Evolutionary conservation across 495 filamentous ascomycete species (phyloP).

Genomic region (Hypoxylon lienhwacheense): DNA sequence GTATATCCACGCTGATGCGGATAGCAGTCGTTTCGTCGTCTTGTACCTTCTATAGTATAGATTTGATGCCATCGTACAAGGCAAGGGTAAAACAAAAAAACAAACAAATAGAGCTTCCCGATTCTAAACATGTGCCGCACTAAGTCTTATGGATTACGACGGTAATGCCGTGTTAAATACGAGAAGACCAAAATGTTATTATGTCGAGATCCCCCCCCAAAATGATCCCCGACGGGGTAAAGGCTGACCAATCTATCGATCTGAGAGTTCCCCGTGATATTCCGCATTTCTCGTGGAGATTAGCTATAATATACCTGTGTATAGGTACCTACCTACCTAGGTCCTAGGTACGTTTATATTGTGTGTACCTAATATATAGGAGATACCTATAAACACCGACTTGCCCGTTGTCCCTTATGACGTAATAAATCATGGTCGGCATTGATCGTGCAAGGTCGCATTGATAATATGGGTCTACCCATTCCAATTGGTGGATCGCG

Average conservation of each 20-base stretch:
- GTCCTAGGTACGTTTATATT: background rate
- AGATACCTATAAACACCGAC: too few species aligned
- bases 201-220: background rate
- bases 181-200: background rate
- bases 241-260: slow-evolving; percentile 28
- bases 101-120: background rate
- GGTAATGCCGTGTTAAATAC: too few species aligned
- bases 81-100: too few species aligned
- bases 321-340: background rate
- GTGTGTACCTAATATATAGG: too few species aligned
- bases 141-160: slow-evolving; percentile 9
- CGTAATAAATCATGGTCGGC: slow-evolving; percentile 17
- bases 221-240: slow-evolving; percentile 9
- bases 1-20: too few species aligned
- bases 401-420: slow-evolving; percentile 15
- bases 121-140: slow-evolving; percentile 7
- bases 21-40: background rate
- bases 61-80: background rate
- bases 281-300: too few species aligned
- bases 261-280: background rate
- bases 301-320: background rate
- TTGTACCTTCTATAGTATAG: background rate
- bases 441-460: slow-evolving; percentile 15
- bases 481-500: slow-evolving; percentile 16
- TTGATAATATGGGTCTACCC: slow-evolving; percentile 10